Evolutionary conservation across 371 early-diverging fungal genomes (phyloP).

Genomic region (Syncephalastrum sp.): DNA sequence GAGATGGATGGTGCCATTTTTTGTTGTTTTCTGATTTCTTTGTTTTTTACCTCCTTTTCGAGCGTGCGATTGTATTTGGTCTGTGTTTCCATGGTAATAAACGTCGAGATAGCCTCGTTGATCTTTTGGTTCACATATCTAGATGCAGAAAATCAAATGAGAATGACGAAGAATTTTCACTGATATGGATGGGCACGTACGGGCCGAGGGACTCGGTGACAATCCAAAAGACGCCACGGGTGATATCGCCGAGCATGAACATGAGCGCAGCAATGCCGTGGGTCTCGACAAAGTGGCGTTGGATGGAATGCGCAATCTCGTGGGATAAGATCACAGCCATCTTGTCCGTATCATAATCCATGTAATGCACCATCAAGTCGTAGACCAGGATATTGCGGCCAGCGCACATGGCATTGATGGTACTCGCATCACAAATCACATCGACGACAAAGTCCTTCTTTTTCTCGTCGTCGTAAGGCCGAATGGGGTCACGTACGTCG

Average conservation of each 20-base stretch:
- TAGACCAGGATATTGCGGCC: conserved; percentile 42
- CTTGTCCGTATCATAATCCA: conserved; percentile 52
- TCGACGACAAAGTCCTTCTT: conserved; percentile 25
- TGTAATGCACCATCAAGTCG: conserved; percentile 42
- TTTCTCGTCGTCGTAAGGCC: conserved; percentile 16
- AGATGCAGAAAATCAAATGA: neutral
- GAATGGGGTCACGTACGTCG: conserved; percentile 45
- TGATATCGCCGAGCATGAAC: conserved; percentile 49
- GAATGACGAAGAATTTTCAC: neutral
- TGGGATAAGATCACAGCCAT: conserved; percentile 63
- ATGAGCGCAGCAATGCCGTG: conserved; percentile 51
- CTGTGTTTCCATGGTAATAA: conserved; percentile 33
- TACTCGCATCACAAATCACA: conserved; percentile 36
- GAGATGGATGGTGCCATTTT: neutral
- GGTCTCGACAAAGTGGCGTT: conserved; percentile 62
- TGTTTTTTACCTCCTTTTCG: conserved; percentile 37
- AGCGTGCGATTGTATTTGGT: conserved; percentile 42
- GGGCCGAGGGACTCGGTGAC: conserved; percentile 48
- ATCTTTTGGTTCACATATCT: conserved; percentile 47
- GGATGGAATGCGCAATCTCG: conserved; percentile 63
- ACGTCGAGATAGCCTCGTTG: conserved; percentile 35
- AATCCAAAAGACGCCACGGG: conserved; percentile 47
- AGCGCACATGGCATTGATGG: conserved; percentile 48
- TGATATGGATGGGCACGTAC: conserved; percentile 16
- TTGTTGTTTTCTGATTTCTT: neutral